phyloP scores from a whole-genome alignment of 495 filamentous ascomycete species.

The Letharia columbiana region DNA sequence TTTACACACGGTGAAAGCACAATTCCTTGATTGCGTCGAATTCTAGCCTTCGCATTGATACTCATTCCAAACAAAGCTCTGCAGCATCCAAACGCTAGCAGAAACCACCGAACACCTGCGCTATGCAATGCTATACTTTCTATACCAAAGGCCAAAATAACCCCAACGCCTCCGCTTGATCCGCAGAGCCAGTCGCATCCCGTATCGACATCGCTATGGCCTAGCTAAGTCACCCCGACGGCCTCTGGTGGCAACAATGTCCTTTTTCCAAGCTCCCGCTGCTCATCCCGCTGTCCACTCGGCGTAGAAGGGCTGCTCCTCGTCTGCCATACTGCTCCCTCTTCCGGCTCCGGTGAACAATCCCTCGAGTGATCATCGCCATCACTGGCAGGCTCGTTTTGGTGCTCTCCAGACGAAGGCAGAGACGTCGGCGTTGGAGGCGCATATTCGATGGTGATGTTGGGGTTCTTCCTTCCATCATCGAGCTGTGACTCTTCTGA shows the following conservation, averaged over 20 bases:
- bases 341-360: slow-evolving; percentile 24
- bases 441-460: slow-evolving; percentile 34
- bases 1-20: not conserved
- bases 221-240: not conserved
- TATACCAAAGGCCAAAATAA: not conserved
- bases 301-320: slow-evolving; percentile 21
- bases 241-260: not conserved
- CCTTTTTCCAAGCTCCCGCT: not conserved
- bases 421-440: slow-evolving; percentile 38
- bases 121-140: not conserved
- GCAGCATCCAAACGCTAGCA: not conserved
- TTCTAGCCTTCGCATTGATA: not conserved
- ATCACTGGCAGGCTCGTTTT: not conserved
- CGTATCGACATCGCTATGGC: not conserved
- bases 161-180: not conserved
- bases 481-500: slow-evolving; percentile 33
- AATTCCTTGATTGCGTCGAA: not conserved
- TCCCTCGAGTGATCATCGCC: slow-evolving; percentile 5
- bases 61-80: not conserved
- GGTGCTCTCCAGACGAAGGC: not conserved
- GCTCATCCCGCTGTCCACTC: slow-evolving; percentile 12
- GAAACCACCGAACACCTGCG: not conserved
- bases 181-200: not conserved
- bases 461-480: slow-evolving; percentile 34
- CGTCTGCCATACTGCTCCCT: slow-evolving; percentile 22